These are phyloP conservation scores for Boletus mariae DNA, from an alignment of 1,284 basidiomycete species.

Conservation along the genomic window DNA sequence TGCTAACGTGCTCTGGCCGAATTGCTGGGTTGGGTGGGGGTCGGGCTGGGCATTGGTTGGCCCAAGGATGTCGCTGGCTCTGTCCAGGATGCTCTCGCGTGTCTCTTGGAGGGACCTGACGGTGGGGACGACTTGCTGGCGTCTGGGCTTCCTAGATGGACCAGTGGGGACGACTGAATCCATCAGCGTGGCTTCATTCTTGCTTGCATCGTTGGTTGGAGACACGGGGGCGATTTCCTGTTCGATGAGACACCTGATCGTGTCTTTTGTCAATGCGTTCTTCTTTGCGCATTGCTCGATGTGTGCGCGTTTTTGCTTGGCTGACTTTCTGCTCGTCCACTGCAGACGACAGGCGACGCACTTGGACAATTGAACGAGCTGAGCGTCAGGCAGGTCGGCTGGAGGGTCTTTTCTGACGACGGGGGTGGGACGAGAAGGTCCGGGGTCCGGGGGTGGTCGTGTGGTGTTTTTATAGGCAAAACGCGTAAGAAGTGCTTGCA, in stretches of 20 bases:
- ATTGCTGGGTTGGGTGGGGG: constrained; percentile 30
- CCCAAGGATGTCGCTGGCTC: constrained; percentile 49
- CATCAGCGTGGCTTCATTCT: constrained; percentile 44
- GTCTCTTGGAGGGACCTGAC: constrained; percentile 47
- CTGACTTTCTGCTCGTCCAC: constrained; percentile 69
- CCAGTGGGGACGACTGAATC: constrained; percentile 49
- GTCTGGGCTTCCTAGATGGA: constrained; percentile 44
- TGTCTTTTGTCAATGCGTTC: constrained; percentile 49
- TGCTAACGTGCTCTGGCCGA: constrained; percentile 27
- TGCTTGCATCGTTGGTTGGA: background rate
- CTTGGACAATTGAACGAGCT: constrained; percentile 46
- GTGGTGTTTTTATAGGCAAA: constrained; percentile 32
- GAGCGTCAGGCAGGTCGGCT: constrained; percentile 41
- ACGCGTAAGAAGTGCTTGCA: constrained; percentile 20
- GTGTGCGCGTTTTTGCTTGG: constrained; percentile 59
- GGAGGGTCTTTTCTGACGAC: constrained; percentile 5
- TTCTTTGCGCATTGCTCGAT: constrained; percentile 66
- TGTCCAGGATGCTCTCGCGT: constrained; percentile 50
- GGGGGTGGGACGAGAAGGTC: constrained; percentile 1
- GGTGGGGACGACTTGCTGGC: constrained; percentile 40
- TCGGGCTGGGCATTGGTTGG: constrained; percentile 1
- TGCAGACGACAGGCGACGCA: constrained; percentile 63
- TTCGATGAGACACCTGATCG: constrained; percentile 50
- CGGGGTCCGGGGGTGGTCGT: background rate
- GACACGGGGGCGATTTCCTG: constrained; percentile 37